phyloP scores from a whole-genome alignment of 768 basidiomycete genomes.

The Goffeauzyma gilvescens region DNA sequence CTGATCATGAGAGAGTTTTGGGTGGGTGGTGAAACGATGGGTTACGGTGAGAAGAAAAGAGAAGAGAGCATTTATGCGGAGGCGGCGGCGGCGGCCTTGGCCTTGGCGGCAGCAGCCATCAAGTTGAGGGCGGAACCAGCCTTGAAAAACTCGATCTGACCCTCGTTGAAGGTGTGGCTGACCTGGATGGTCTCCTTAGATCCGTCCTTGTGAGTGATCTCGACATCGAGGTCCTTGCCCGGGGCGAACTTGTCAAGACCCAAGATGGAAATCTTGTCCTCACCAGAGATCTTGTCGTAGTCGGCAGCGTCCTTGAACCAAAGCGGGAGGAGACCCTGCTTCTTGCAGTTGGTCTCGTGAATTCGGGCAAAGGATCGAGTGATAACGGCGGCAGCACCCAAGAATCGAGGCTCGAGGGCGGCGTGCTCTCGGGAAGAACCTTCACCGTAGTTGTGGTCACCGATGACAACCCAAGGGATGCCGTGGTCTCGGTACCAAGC shows the following conservation, averaged over 20 bases:
- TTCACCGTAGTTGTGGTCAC: conserved; percentile 72
- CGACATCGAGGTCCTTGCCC: conserved; percentile 72
- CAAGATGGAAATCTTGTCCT: conserved; percentile 72
- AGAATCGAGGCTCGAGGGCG: conserved; percentile 31
- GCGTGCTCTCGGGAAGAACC: conserved; percentile 97
- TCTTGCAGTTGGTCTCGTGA: conserved; percentile 60
- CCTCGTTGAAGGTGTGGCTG: conserved; percentile 89
- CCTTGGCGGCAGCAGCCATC: conserved; percentile 29
- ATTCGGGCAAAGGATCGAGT: conserved; percentile 93
- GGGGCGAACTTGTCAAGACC: conserved; percentile 77
- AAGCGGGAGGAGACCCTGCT: conserved; percentile 79
- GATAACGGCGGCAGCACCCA: conserved; percentile 72
- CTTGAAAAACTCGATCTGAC: conserved; percentile 97
- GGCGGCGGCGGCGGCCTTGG: conserved; percentile 2
- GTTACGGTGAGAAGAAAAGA: no score
- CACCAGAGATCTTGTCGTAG: conserved; percentile 77
- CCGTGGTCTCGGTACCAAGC: conserved; percentile 68
- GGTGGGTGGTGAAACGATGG: no score
- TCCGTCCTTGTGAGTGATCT: conserved; percentile 66
- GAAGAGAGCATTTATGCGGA: no score
- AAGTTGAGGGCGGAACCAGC: conserved; percentile 49
- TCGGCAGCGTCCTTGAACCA: conserved; percentile 81
- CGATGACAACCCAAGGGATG: conserved; percentile 93
- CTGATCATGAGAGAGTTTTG: no score
- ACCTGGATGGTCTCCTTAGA: conserved; percentile 54